Conservation (phyloP, 1,139 yeast genomes). For the Groenewaldozyma auringiensis region DNA sequence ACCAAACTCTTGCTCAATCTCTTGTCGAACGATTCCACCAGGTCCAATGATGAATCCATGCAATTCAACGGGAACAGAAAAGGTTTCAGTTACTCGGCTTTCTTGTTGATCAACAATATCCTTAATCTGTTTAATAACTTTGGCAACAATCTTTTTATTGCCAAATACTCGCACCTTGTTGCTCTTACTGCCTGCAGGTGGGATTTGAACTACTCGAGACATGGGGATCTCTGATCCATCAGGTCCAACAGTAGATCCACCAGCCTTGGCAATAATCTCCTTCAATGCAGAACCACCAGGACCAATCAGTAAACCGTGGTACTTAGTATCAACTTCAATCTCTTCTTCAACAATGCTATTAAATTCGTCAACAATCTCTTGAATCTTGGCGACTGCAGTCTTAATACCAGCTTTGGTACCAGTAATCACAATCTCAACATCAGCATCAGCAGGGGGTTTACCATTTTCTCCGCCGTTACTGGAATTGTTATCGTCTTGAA, state of each 20-base stretch:
- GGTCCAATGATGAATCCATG: constrained; percentile 78
- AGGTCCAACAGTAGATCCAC: constrained; percentile 44
- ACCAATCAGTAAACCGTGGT: constrained; percentile 76
- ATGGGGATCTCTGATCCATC: constrained; percentile 38
- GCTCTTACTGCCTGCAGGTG: constrained; percentile 56
- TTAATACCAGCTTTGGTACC: constrained; percentile 80
- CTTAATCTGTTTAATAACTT: constrained; percentile 57
- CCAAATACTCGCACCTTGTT: constrained; percentile 65
- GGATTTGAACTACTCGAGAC: constrained; percentile 61
- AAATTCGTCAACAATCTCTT: constrained; percentile 56
- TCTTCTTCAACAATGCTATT: constrained; percentile 57
- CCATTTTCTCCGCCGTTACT: constrained; percentile 23
- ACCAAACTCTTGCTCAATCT: constrained; percentile 60
- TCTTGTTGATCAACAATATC: constrained; percentile 60
- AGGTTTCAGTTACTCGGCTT: constrained; percentile 48
- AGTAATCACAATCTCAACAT: constrained; percentile 56
- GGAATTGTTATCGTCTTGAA: constrained; percentile 45
- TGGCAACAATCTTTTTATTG: constrained; percentile 63
- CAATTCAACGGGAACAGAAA: constrained; percentile 63
- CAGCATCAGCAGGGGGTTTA: constrained; percentile 33
- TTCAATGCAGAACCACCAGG: constrained; percentile 69
- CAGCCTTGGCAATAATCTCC: constrained; percentile 71
- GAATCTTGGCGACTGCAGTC: constrained; percentile 60
- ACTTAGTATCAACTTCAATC: constrained; percentile 67
- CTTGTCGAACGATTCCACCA: constrained; percentile 67